Evolutionary conservation across 495 filamentous ascomycete genomes (phyloP), one percentile per base, ranked within the genome.

Genomic region (Talaromyces adpressus): DNA sequence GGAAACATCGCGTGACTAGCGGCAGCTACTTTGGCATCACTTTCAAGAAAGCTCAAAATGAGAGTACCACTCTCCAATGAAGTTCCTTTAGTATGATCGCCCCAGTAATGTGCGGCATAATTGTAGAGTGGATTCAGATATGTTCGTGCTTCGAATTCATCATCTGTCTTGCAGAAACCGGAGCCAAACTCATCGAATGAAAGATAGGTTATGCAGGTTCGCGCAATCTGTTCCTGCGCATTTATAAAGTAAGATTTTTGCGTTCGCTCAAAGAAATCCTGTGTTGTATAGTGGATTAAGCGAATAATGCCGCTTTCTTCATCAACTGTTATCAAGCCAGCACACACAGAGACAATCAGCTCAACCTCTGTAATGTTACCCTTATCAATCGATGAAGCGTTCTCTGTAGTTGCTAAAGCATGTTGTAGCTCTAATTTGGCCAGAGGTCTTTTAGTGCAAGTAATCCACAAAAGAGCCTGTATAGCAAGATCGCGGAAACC

Each of bases 251-350:
- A 65, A 2, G 39, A 18, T 0, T 22, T 22, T 6, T 36, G 18
- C 2, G 12, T 63, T 8, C 63, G 65, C 51, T 80, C 70, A 39
- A 85, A 78, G 69, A 81, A 84, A 62, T 83, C 75, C 57, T 84
- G 75, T 0, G 79, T 70, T 6, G 81, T 83, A 60, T 80, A 81
- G 67, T 84, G 82, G 9, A 80, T 75, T 16, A 85, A 69, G 20
- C 80, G 79, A 53, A 84, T 71, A 25, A 80, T 68, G 8, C 62
- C 22, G 62, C 73, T 83, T 22, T 75, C 66, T 36, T 59, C 49
- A 25, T 87, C 80, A 18, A 84, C 56, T 0, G 70, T 78, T 2
- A 86, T 75, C 16, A 88, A 66, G 0, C 84, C 84, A 22, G 73
- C 77, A 67, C 83, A 85, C 0, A 77, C 71, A 5, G 81, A 81